Conservation (phyloP, 2,329 filamentous ascomycete genomes). For the Penicillium sp. region DNA sequence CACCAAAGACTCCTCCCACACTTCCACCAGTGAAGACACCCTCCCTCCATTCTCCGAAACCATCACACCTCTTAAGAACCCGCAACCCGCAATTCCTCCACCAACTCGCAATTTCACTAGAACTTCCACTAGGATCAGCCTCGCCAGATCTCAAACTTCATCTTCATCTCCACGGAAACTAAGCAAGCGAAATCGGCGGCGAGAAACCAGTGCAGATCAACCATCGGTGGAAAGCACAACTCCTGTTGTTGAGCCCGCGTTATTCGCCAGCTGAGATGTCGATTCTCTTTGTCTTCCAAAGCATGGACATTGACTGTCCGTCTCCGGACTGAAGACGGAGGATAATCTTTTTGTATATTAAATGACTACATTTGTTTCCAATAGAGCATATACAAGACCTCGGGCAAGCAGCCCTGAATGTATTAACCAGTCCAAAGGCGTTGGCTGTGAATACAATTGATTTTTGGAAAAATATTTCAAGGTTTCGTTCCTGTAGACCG, state of each 20-base stretch:
- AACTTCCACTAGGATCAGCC: constrained; percentile 11
- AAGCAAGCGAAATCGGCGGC: constrained; percentile 2
- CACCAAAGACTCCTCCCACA: constrained; percentile 8
- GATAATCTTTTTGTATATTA: constrained; percentile 9
- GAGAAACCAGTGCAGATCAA: neutral
- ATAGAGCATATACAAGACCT: constrained; percentile 9
- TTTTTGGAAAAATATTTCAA: neutral
- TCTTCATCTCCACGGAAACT: neutral
- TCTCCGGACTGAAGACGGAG: neutral
- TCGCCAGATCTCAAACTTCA: neutral
- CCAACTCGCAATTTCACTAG: constrained; percentile 17
- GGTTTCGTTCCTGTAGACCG: neutral
- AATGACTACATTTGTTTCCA: constrained; percentile 8
- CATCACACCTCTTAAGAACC: neutral
- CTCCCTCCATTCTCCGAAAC: constrained; percentile 4
- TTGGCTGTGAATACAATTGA: constrained; percentile 4
- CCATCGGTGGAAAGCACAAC: neutral
- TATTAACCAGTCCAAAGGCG: constrained; percentile 3
- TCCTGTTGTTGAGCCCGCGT: neutral
- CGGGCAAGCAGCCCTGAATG: neutral
- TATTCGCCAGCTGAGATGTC: neutral
- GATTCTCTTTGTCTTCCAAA: neutral
- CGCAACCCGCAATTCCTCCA: neutral
- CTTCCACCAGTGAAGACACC: constrained; percentile 5
- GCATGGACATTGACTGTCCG: neutral